A percentile compares a stretch with the other conserved stretches of the same genome.
These are phyloP conservation scores for Evansstolkia leycettana DNA, from an alignment of 495 filamentous ascomycete species.

Conservation along the genomic window DNA sequence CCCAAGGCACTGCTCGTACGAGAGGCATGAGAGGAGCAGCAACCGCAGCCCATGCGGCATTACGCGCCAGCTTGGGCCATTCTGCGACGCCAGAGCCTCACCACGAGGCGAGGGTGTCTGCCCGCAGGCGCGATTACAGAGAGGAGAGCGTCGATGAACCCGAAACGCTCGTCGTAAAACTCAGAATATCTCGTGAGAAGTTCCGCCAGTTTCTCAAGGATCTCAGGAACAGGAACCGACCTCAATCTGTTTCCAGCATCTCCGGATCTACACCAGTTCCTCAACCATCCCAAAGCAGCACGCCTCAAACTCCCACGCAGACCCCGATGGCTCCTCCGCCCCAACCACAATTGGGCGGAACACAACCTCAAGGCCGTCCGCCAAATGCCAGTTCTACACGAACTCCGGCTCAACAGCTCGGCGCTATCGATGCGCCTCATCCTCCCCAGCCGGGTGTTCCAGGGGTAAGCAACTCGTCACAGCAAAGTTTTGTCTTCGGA, in stretches of 20 bases:
- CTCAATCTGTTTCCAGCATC: slow-evolving; percentile 11
- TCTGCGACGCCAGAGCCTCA: slow-evolving; percentile 81
- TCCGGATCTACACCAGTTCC: slow-evolving; percentile 13
- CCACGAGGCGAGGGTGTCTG: slow-evolving; percentile 57
- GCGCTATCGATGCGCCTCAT: slow-evolving; percentile 50
- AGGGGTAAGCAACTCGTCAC: slow-evolving; percentile 37
- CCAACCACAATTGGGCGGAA: slow-evolving; percentile 11
- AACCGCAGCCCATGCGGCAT: slow-evolving; percentile 62
- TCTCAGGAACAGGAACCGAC: slow-evolving; percentile 28
- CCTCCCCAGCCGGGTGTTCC: slow-evolving; percentile 41
- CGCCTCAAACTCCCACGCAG: slow-evolving; percentile 40
- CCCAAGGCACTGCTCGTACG: slow-evolving; percentile 72
- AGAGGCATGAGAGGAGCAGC: slow-evolving; percentile 77
- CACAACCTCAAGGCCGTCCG: slow-evolving; percentile 22
- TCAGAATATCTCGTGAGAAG: slow-evolving; percentile 53
- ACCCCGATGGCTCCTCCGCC: slow-evolving; percentile 51
- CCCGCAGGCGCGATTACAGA: slow-evolving; percentile 47
- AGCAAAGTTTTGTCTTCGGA: neutral
- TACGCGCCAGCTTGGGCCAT: slow-evolving; percentile 63
- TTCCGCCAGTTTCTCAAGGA: slow-evolving; percentile 47
- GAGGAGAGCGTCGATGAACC: slow-evolving; percentile 63
- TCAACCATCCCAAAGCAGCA: slow-evolving; percentile 38
- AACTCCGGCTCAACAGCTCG: slow-evolving; percentile 39
- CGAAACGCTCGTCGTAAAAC: slow-evolving; percentile 53
- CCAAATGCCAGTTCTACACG: slow-evolving; percentile 16